Evolutionary conservation across 768 basidiomycete species (phyloP), one percentile per base, ranked within the genome.

Genomic region (Mycena belliarum): DNA sequence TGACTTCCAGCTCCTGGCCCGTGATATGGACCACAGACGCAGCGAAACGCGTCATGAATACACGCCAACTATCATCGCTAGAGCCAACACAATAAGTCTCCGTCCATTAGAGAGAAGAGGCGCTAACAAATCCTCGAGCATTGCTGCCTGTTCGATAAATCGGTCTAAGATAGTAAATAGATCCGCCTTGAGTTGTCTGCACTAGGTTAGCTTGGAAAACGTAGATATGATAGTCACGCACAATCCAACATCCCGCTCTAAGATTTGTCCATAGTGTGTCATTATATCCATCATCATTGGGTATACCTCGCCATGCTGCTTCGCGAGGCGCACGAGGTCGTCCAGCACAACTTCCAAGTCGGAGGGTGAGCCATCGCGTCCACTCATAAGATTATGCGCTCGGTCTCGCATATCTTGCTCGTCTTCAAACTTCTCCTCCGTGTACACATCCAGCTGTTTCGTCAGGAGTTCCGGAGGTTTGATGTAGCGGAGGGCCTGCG

Each of bases 371-470:
- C 73, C 67, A 43, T 73, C 68, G 35, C 76, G 75, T 8, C 65
- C 70, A 12, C 59, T 48, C 45, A 79, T 63, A 18, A 76, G 44
- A 46, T 65, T 66, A 33, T 73, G 78, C 35, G 82, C 76, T 33
- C 84, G 81, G 61, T 94, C 87, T 37, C 85, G 84, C 72, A 91
- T 80, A 48, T 95, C 91, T 66, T 90, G 87, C 68, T 92, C 89
- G 68, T 97, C 94, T 65, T 95, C 93, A 43, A 87, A 90, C 64
- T 92, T 91, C 69, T 95, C 93, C 60, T 96, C 93, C 0, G 83
- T 81, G 64, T 94, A 96, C 25, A 92, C 79, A 60, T 88, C 83
- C 7, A 95, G 73, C 65, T 95, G 94, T 0, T 79, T 88, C n/a
- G 89, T 68, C n/a, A 96, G 72, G 4, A 65, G 69, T n/a, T 89